A percentile compares a stretch with the other conserved stretches of the same genome.
phyloP scores from a whole-genome alignment of 495 filamentous ascomycete species.

The Neurospora tetrasperma region DNA sequence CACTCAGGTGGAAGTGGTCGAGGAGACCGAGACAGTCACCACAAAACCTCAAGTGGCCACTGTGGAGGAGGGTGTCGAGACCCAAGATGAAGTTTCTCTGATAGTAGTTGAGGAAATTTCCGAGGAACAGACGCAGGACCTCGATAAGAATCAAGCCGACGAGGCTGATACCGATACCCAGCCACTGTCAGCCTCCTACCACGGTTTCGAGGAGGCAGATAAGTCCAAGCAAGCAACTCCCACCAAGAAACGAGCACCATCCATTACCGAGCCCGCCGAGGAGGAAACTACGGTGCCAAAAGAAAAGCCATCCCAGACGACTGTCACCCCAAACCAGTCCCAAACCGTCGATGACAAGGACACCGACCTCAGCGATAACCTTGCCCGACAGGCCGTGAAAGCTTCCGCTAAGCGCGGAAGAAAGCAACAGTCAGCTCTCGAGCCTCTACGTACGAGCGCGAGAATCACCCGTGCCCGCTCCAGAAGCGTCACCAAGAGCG shows the following conservation, averaged over 20 bases:
- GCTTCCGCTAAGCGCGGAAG: constrained; percentile 13
- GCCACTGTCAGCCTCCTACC: not conserved
- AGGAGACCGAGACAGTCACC: not conserved
- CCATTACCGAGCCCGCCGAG: constrained; percentile 2
- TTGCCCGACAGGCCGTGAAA: constrained; percentile 26
- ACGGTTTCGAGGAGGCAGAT: constrained; percentile 2
- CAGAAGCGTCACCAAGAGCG: constrained; percentile 14
- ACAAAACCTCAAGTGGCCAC: not conserved
- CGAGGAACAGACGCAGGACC: not conserved
- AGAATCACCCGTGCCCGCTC: constrained; percentile 17
- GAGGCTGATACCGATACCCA: not conserved
- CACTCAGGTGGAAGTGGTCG: not conserved
- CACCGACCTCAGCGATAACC: constrained; percentile 23
- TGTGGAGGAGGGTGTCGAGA: not conserved
- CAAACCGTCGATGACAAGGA: not conserved
- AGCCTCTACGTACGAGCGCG: constrained; percentile 18
- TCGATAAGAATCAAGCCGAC: not conserved
- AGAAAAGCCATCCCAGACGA: not conserved
- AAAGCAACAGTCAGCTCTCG: constrained; percentile 8
- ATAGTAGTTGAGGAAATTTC: not conserved
- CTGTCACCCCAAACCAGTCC: not conserved
- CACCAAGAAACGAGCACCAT: not conserved
- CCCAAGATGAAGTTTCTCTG: constrained; percentile 4
- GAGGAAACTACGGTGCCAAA: constrained; percentile 8
- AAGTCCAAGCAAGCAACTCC: not conserved